phyloP scores from a whole-genome alignment of 148 eudicot species.

The Silene conica region DNA sequence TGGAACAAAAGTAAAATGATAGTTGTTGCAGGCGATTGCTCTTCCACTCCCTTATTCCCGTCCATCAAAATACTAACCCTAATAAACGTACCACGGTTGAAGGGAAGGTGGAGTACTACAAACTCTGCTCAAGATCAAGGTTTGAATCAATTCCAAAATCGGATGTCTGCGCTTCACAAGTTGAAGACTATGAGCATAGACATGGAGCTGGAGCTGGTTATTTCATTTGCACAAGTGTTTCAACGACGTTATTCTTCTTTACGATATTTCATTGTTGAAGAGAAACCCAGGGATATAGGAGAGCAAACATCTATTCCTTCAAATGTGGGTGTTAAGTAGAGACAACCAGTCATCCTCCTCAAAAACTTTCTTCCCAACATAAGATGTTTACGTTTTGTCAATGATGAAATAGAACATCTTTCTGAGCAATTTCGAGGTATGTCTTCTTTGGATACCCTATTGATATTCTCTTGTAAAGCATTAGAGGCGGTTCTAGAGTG shows the following conservation, averaged over 20 bases:
- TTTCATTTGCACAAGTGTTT: neutral
- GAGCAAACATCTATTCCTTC: too few species aligned
- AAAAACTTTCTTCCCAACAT: slow-evolving; percentile 3
- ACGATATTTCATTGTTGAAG: neutral
- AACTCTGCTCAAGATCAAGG: neutral
- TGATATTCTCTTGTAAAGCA: too few species aligned
- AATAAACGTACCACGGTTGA: neutral
- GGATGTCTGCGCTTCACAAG: slow-evolving; percentile 7
- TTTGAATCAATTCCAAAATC: neutral
- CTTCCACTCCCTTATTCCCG: slow-evolving; percentile 4
- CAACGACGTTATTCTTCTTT: neutral
- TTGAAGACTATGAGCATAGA: neutral
- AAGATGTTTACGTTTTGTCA: neutral
- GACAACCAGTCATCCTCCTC: neutral
- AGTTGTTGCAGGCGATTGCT: too few species aligned
- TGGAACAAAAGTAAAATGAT: neutral
- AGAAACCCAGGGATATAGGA: too few species aligned
- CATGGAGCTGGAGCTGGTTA: neutral
- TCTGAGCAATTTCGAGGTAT: neutral
- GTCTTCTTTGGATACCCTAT: neutral
- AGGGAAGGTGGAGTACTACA: neutral
- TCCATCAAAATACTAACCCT: neutral
- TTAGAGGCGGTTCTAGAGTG: neutral
- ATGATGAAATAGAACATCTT: neutral
- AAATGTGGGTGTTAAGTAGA: neutral